Base-by-base conservation (phyloP, 2,329 filamentous ascomycete species). In the Claviceps digitariae region DNA sequence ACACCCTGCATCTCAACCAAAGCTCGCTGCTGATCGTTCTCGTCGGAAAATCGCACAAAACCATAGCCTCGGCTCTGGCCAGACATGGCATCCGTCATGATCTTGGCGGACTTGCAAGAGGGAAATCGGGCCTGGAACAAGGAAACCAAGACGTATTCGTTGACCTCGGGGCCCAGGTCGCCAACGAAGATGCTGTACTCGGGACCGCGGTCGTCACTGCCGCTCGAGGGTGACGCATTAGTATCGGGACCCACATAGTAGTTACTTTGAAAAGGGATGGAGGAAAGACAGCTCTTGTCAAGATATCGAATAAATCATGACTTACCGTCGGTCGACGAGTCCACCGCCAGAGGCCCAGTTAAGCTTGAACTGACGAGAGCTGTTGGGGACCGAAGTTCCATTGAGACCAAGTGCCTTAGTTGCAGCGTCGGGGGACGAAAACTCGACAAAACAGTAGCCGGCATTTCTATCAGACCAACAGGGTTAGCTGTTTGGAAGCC, bases 321-420 rank as follows among this genome's bases (percentile, higher is more conserved):
- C 80, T 67, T 74, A 88, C 87, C 88, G 87, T 69, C 93, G 86
- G 70, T 98, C 93, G 61, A 94, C 88, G 44, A 98, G 80, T 54
- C 93, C 93, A 65, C 93, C 93, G 60, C 93, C 93, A 60, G 90
- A 95, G 60, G 93, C 93, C 93, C 93, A 98, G 81, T 98, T 98
- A 56, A 98, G 83, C 79, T 97, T 97, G 81, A 98, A 98, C 49
- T 89, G 85, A 45, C 93, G 89, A 63, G 86, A 86, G 57, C 90
- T 95, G 78, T 96, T 96, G 47, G 91, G 90, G 61, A 98, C 95
- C 48, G 87, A 75, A 54, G 82, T 85, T 50, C 93, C 91, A 68
- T 95, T 97, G 50, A 97, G 77, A 48, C 77, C 76, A n/a, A 98
- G 79, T 40, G 93, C 93, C 76, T 95, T 96, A 63, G 82, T 85